Base-by-base conservation (phyloP, 306 rosid genomes). In the Cicer arietinum region DNA sequence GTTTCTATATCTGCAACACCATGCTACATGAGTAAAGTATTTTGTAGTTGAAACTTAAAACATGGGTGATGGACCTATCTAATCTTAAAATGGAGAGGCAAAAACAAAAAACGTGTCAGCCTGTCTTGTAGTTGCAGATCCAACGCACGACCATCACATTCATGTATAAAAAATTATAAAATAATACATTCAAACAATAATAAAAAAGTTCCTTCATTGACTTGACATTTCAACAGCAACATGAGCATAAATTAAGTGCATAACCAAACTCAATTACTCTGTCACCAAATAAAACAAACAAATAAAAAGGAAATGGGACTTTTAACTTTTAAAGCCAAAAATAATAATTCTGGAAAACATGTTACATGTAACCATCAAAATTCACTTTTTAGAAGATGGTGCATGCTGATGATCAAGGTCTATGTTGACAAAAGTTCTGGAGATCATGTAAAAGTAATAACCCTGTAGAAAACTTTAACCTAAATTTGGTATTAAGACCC, bases 141-240 rank as follows among this genome's bases (percentile, higher is more conserved):
- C 81, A 83, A 79, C 64, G 78, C 81, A 83, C 63, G 84, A 75
- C 73, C 79, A 71, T 65, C 84, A 71, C 81, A 71, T 57, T 71
- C 57, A 65, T 50, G 60, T 37, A 83, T 48, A 25, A 25, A 25
- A 56, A 63, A 74, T 61, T 39, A 78, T 22, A 69, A 74, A 75
- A 2, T 14, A 77, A 61, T 13, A 41, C 56, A 13, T 45, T 68
- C 37, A 14, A 14, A 70, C 40, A 2, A 12, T 8, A 66, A 65
- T 56, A 75, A 42, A 58, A 65, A 13, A 9, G 13, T 71, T 57
- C n/a, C 44, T 12, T 58, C 65, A 18, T 42, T 65, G 79, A 71
- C 79, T 75, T 40, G 86, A 79, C 82, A 44, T 30, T 64, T 10
- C 84, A 84, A 43, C 65, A n/a, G 56, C 62, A 65, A 83, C 68